Base-by-base conservation (phyloP, 495 filamentous ascomycete species). In the Jackrogersella multiformis region DNA sequence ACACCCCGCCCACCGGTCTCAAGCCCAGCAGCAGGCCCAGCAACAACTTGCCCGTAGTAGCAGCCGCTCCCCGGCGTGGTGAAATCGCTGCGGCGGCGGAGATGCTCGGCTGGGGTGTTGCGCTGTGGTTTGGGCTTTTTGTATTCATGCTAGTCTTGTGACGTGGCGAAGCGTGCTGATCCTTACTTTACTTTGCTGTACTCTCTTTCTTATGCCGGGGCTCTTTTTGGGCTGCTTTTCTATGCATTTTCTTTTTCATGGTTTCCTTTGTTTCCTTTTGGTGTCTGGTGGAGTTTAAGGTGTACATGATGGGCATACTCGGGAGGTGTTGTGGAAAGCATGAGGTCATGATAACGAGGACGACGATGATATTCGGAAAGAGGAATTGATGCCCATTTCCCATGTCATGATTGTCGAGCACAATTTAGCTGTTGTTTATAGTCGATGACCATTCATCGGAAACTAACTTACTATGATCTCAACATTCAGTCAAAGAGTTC, bases 91-190 rank as follows among this genome's bases (percentile, higher is more conserved):
- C 21, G 0, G 23, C 35, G 0, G 1, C 23, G 10, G 13, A 35
- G 21, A 44, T 20, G 24, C 28, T 71, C 0, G 63, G 58, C 6
- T 67, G 45, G 38, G 68, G 62, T 3, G 1, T 71, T 5, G 58
- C 34, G 24, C 15, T 62, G 4, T 71, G 68, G 68, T 56, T 71
- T 45, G 56, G 42, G 7, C 4, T 67, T 0, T 71, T 71, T 15
- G 63, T 52, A 0, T 39, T 38, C 9, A 66, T 71, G 68, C 23
- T 63, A 13, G 34, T 58, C 4, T 1, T 71, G 8, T 70, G 38
- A 59, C 48, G n/a, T 2, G 21, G 5, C 7, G 21, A n/a, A n/a
- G n/a, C n/a, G n/a, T n/a, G n/a, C n/a, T n/a, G 10, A 18, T 41
- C 18, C 26, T 28, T 23, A 13, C 15, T 36, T 9, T 1, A 41